Percentiles rank a stretch among this genome's conserved stretches.
Evolutionary conservation across 768 basidiomycete genomes (phyloP).

Genomic region (Kockovaella imperatae): DNA sequence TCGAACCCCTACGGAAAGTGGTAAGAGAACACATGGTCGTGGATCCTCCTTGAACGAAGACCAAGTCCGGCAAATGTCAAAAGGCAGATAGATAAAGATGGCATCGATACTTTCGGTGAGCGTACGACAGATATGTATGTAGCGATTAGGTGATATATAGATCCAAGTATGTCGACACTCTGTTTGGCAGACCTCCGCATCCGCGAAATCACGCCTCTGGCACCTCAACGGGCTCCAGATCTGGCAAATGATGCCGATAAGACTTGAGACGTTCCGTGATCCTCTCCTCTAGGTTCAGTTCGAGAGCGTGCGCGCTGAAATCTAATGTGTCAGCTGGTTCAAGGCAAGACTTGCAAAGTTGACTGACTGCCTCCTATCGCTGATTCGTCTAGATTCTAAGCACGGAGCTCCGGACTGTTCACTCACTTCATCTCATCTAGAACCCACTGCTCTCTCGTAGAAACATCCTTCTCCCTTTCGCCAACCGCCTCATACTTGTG

Average conservation of each 20-base stretch:
- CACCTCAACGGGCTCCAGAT: no score
- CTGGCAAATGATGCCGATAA: slow-evolving; percentile 29
- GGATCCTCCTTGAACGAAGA: slow-evolving; percentile 15
- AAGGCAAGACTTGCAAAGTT: background rate
- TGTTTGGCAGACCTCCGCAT: background rate
- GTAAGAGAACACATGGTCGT: slow-evolving; percentile 44
- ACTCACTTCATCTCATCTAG: slow-evolving; percentile 35
- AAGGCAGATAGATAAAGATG: no score
- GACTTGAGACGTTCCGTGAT: slow-evolving; percentile 37
- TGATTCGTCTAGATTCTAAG: slow-evolving; percentile 18
- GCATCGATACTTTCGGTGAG: no score
- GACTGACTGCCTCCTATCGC: slow-evolving; percentile 34
- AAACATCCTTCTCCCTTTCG: slow-evolving; percentile 30
- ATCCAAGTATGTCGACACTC: no score
- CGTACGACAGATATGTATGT: no score
- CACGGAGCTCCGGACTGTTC: no score
- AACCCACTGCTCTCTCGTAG: slow-evolving; percentile 34
- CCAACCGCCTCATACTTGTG: slow-evolving; percentile 26
- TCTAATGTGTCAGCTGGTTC: background rate
- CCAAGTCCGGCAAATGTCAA: slow-evolving; percentile 22
- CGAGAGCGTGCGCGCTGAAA: slow-evolving; percentile 30
- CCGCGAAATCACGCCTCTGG: slow-evolving; percentile 3
- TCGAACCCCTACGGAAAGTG: slow-evolving; percentile 15
- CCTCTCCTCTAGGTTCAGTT: slow-evolving; percentile 34
- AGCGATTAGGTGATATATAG: no score